phyloP scores from a whole-genome alignment of 257 asterid species.

The Gentiana dahurica region DNA sequence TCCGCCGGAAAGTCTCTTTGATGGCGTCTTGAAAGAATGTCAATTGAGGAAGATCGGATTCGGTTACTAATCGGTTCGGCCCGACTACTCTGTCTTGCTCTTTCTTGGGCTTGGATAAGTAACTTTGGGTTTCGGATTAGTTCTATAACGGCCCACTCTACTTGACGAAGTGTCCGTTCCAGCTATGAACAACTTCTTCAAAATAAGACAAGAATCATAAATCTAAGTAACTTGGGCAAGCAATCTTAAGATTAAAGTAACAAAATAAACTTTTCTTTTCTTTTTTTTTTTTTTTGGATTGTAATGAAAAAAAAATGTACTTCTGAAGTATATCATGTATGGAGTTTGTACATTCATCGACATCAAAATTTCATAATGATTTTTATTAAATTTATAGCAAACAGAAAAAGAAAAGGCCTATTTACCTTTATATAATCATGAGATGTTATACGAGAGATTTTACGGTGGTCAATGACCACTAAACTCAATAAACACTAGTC shows the following conservation, averaged over 20 bases:
- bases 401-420: no score
- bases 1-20: conserved; percentile 78
- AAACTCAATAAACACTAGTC: no score
- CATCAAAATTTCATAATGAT: no score
- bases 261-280: not conserved
- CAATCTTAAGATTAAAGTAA: not conserved
- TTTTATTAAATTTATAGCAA: no score
- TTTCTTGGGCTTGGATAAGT: conserved; percentile 32
- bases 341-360: no score
- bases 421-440: no score
- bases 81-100: conserved; percentile 63
- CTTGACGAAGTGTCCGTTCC: conserved; percentile 80
- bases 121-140: conserved; percentile 51
- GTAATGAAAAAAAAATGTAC: no score
- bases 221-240: not conserved
- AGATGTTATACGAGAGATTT: no score
- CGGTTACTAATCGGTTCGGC: conserved; percentile 37
- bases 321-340: not conserved
- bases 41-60: conserved; percentile 42
- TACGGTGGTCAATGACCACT: no score
- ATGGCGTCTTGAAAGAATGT: conserved; percentile 54
- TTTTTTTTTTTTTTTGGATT: not conserved
- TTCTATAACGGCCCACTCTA: conserved; percentile 89
- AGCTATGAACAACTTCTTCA: conserved; percentile 61
- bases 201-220: not conserved